A percentile compares a stretch with the other conserved stretches of the same genome.
Conservation (phyloP, 768 basidiomycete genomes). For the Cystoderma amianthinum region DNA sequence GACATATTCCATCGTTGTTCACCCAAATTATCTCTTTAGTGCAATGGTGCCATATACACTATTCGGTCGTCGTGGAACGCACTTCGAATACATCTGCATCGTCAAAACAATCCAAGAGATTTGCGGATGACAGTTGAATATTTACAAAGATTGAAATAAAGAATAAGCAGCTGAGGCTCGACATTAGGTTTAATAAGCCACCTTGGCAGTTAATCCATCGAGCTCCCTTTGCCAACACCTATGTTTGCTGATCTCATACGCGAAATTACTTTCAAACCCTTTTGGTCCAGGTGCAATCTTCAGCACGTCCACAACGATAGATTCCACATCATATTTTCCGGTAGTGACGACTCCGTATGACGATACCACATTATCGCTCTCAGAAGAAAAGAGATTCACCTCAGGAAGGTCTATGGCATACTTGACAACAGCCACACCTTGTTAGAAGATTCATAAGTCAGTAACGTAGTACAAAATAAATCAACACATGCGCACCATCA, state of each 20-base stretch:
- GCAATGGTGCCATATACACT: too few relatives aligned
- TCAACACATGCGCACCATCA: conserved; percentile 32
- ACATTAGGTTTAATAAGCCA: conserved; percentile 34
- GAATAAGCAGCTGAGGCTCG: background rate
- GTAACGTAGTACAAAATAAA: background rate
- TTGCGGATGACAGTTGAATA: too few relatives aligned
- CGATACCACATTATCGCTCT: conserved; percentile 34
- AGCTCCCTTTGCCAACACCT: conserved; percentile 57
- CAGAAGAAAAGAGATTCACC: conserved; percentile 30
- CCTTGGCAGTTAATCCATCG: conserved; percentile 43
- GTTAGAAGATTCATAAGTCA: background rate
- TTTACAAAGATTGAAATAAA: too few relatives aligned
- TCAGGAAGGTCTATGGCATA: conserved; percentile 38
- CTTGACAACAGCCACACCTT: conserved; percentile 44
- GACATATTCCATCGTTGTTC: too few relatives aligned
- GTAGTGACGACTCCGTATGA: conserved; percentile 63
- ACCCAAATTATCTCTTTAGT: too few relatives aligned
- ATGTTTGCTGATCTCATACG: conserved; percentile 59
- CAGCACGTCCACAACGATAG: conserved; percentile 32
- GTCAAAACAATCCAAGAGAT: too few relatives aligned
- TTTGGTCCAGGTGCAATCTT: conserved; percentile 36
- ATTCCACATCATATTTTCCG: conserved; percentile 37
- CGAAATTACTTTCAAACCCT: conserved; percentile 54
- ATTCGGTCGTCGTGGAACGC: too few relatives aligned
- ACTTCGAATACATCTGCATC: too few relatives aligned